A percentile compares a stretch with the other conserved stretches of the same genome.
Evolutionary conservation across 495 filamentous ascomycete species (phyloP).

Genomic region (Tetracladium setigerum): DNA sequence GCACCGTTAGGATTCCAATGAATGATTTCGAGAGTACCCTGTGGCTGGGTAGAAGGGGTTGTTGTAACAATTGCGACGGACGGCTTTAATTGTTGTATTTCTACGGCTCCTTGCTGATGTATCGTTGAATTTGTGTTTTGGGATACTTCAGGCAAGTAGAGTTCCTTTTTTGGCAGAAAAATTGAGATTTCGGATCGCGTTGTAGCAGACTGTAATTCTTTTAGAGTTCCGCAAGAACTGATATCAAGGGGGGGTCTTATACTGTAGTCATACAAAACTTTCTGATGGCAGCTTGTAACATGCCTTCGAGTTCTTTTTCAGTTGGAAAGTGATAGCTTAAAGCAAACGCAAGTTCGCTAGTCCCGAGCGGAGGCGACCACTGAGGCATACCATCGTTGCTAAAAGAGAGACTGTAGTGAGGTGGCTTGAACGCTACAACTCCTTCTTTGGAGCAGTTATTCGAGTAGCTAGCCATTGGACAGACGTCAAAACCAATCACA

Average conservation of each 20-base stretch:
- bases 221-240: too few relatives aligned
- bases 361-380: not conserved
- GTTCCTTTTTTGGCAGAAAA: too few relatives aligned
- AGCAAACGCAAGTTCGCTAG: not conserved
- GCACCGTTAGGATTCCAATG: not conserved
- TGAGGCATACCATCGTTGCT: not conserved
- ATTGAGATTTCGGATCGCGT: too few relatives aligned
- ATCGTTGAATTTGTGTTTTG: not conserved
- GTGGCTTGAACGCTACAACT: not conserved
- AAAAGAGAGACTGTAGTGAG: not conserved
- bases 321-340: slow-evolving; percentile 2
- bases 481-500: not conserved
- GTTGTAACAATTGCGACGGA: too few relatives aligned
- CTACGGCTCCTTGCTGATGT: not conserved
- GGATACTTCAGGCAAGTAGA: too few relatives aligned
- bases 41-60: too few relatives aligned
- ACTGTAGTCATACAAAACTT: not conserved
- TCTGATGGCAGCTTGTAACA: not conserved
- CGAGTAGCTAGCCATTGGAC: not conserved
- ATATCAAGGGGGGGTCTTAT: not conserved
- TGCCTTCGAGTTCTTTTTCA: not conserved
- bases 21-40: not conserved
- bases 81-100: not conserved
- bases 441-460: not conserved
- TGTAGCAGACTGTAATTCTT: too few relatives aligned